These are phyloP conservation scores for Botrytis cinerea DNA, from an alignment of 2,329 filamentous ascomycete genomes.

Conservation along the genomic window DNA sequence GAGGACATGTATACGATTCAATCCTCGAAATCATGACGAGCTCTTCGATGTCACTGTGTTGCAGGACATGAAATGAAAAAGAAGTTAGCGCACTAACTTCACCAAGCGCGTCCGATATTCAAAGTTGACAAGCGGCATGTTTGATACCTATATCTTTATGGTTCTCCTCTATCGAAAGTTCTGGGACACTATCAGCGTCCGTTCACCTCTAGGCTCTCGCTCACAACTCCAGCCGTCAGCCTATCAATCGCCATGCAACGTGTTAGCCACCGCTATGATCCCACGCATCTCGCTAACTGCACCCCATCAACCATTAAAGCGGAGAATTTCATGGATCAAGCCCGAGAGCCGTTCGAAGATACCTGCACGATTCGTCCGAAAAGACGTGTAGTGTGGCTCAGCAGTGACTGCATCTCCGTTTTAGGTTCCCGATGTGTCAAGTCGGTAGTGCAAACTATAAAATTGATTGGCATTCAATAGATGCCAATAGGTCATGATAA, in stretches of 20 bases:
- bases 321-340: not conserved
- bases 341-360: not conserved
- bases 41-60: not conserved
- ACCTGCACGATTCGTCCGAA: not conserved
- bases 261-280: slow-evolving; percentile 16
- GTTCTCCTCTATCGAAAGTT: not conserved
- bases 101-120: not conserved
- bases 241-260: not conserved
- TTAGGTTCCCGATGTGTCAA: slow-evolving; percentile 5
- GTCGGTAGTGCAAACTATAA: not conserved
- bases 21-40: not conserved
- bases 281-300: not conserved
- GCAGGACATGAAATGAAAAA: not conserved
- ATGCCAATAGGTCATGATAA: slow-evolving; percentile 9
- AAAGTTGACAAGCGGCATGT: not conserved
- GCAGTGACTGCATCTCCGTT: not conserved
- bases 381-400: slow-evolving; percentile 6
- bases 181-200: slow-evolving; percentile 10
- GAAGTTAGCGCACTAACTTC: not conserved
- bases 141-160: not conserved
- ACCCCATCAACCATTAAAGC: slow-evolving; percentile 9
- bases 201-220: not conserved
- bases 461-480: not conserved
- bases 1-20: not conserved
- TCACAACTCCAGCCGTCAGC: not conserved